Evolutionary conservation across 176 grass and related monocot genomes (phyloP), one percentile per base, ranked within the genome.

Genomic region (Eragrostis curvula): DNA sequence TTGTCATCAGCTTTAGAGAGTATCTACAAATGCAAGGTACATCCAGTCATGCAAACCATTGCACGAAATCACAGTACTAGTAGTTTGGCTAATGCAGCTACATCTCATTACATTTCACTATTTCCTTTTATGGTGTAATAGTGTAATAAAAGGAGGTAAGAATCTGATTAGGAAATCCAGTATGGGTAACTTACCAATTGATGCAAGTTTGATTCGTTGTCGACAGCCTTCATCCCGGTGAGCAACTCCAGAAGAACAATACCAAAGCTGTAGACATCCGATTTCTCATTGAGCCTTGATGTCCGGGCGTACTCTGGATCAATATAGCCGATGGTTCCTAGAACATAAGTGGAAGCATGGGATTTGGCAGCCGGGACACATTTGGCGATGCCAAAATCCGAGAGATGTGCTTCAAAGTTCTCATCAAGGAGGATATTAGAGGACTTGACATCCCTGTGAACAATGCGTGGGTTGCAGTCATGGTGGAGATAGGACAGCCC

Each of bases 271-370:
- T 99, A 99, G 15, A 99, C 93, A 62, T 99, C 97, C 2, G 93
- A 96, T 75, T 96, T 99, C 85, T 99, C 96, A 53, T 95, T 99
- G 36, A 99, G 87, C 83, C 96, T 90, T 0, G 96, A 99, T 10
- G 96, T 99, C 40, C 96, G 73, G 36, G 96, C 96, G 49, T 99
- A 99, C 87, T 99, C 96, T 4, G 96, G 96, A 84, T 99, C 96
- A 11, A 99, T 99, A 87, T 99, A 99, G 36, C 96, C 96, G 0
- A 99, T 99, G 5, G 96, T 99, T 69, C 96, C 96, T 8, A 99
- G 85, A 57, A 99, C 96, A 45, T 96, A 96, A 8, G 96, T 99
- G 25, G 96, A 99, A 6, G 96, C 96, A 67, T 99, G 87, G 50
- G 96, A 88, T 81, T 96, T 99, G 71, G 90, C 89, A 68, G 91